These are phyloP conservation scores for Bauhinia variegata DNA, from an alignment of 306 rosid genomes.

Conservation along the genomic window DNA sequence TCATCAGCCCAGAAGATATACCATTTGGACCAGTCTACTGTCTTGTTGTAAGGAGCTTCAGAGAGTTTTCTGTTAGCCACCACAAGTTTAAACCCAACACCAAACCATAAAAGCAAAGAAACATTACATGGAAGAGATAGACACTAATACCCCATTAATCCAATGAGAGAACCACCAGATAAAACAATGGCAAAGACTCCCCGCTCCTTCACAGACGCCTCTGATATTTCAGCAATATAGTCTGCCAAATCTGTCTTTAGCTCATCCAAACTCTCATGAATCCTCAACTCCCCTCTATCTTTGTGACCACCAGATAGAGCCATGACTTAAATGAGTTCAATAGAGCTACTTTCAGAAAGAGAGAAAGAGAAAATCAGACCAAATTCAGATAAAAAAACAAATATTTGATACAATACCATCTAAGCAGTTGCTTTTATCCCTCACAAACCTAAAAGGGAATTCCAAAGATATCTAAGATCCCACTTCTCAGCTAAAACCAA, in stretches of 20 bases:
- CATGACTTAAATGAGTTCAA: constrained; percentile 52
- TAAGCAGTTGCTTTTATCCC: background rate
- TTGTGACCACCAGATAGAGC: constrained; percentile 58
- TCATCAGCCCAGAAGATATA: constrained; percentile 97
- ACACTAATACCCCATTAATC: constrained; percentile 88
- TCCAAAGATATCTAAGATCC: constrained; percentile 31
- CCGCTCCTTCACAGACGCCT: constrained; percentile 85
- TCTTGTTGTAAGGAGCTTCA: constrained; percentile 91
- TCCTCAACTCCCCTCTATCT: constrained; percentile 63
- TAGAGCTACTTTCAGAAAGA: constrained; percentile 24
- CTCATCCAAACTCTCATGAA: constrained; percentile 91
- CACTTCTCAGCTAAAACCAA: constrained; percentile 38
- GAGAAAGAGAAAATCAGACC: constrained; percentile 19
- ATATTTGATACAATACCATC: constrained; percentile 3
- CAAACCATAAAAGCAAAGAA: constrained; percentile 48
- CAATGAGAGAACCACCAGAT: constrained; percentile 99
- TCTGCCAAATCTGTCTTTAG: constrained; percentile 86
- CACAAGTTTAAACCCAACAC: constrained; percentile 47
- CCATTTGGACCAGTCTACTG: constrained; percentile 97
- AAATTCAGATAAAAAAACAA: constrained; percentile 22
- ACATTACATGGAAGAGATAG: constrained; percentile 46
- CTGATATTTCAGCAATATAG: constrained; percentile 84
- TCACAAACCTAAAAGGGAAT: constrained; percentile 32
- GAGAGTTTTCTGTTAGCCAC: constrained; percentile 77
- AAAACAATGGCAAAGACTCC: constrained; percentile 86